Evolutionary conservation across 257 asterid genomes (phyloP).

Genomic region (Ligustrum vulgare): DNA sequence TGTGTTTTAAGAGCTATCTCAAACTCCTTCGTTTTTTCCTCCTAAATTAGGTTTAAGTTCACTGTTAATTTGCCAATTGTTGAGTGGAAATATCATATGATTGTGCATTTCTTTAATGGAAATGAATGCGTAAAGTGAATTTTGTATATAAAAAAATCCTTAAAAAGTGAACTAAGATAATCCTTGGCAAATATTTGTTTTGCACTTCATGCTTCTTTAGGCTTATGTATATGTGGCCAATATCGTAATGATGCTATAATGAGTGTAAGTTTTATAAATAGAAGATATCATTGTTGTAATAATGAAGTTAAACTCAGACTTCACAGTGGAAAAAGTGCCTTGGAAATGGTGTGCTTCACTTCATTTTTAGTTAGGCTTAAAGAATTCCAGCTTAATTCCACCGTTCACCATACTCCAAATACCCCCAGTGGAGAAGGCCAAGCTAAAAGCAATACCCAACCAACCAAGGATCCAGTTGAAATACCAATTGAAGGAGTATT

Average conservation of each 20-base stretch:
- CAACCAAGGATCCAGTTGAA: constrained; percentile 85
- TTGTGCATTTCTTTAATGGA: not conserved
- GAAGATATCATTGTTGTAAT: too few relatives aligned
- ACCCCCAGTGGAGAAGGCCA: constrained; percentile 91
- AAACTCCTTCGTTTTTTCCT: not conserved
- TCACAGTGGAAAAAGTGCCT: not conserved
- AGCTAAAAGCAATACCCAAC: constrained; percentile 87
- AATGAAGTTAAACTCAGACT: not conserved
- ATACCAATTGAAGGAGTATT: constrained; percentile 83
- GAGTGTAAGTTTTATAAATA: too few relatives aligned
- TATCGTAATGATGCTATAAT: too few relatives aligned
- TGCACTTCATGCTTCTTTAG: too few relatives aligned
- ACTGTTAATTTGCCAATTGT: not conserved
- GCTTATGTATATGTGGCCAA: too few relatives aligned
- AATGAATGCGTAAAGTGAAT: not conserved
- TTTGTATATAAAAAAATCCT: too few relatives aligned
- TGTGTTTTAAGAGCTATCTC: not conserved
- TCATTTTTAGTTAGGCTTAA: constrained; percentile 60
- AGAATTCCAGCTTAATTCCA: constrained; percentile 83
- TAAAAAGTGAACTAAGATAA: too few relatives aligned
- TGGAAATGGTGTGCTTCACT: not conserved
- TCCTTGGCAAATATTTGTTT: too few relatives aligned
- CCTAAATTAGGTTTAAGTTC: not conserved
- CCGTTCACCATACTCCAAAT: constrained; percentile 92
- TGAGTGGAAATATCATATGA: not conserved